These are phyloP conservation scores for Debaryomyces castellii DNA, from an alignment of 805 yeast genomes.

Conservation along the genomic window DNA sequence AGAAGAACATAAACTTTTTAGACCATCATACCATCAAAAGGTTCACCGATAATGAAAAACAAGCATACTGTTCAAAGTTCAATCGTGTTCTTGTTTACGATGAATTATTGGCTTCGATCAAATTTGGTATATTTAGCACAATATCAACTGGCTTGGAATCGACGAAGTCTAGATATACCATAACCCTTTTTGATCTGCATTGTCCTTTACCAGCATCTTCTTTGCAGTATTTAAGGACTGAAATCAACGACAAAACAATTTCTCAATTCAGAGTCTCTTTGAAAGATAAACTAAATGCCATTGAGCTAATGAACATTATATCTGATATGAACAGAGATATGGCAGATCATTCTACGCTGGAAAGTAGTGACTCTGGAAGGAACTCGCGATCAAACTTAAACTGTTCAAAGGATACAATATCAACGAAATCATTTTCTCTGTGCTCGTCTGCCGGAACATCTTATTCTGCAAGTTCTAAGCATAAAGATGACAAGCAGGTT, in stretches of 20 bases:
- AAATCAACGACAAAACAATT: constrained; percentile 15
- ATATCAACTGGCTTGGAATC: constrained; percentile 27
- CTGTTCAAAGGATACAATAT: constrained; percentile 7
- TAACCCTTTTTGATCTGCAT: constrained; percentile 19
- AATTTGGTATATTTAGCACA: constrained; percentile 19
- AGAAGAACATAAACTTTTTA: constrained; percentile 12
- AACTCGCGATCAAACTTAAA: constrained; percentile 7
- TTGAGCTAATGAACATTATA: constrained; percentile 17
- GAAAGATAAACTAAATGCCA: constrained; percentile 17
- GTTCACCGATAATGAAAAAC: constrained; percentile 8
- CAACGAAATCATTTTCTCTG: constrained; percentile 5
- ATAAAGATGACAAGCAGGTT: not conserved
- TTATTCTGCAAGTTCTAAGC: not conserved
- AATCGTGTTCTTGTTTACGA: constrained; percentile 22
- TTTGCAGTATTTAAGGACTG: not conserved
- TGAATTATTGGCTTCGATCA: constrained; percentile 11
- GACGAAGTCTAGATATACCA: constrained; percentile 22
- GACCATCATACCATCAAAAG: constrained; percentile 10
- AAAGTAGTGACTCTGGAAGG: not conserved
- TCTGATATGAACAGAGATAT: constrained; percentile 1
- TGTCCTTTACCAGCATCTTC: constrained; percentile 4
- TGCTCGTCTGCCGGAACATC: constrained; percentile 1
- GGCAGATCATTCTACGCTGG: not conserved
- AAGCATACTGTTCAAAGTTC: constrained; percentile 12
- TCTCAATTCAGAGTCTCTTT: constrained; percentile 18